These are phyloP conservation scores for Leccinum olivaceopallidum DNA, from an alignment of 768 basidiomycete species.

Conservation along the genomic window DNA sequence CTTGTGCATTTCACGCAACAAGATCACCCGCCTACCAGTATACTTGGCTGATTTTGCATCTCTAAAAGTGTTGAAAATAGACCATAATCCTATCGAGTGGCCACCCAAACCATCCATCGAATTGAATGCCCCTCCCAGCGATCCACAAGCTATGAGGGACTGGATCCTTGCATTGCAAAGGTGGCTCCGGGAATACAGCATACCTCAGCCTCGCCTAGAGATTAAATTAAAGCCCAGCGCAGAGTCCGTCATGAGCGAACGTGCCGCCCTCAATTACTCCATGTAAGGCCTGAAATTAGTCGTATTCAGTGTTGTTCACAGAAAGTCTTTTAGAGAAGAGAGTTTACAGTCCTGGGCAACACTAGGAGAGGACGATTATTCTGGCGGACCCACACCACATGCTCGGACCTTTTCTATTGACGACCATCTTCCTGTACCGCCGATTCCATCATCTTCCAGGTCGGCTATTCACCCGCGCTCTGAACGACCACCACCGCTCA, in stretches of 20 bases:
- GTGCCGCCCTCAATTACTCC: slow-evolving; percentile 35
- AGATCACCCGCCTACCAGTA: slow-evolving; percentile 71
- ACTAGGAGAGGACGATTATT: slow-evolving; percentile 39
- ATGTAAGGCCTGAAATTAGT: slow-evolving; percentile 24
- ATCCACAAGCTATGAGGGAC: slow-evolving; percentile 56
- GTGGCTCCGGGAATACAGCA: slow-evolving; percentile 68
- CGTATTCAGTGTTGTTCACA: slow-evolving; percentile 2
- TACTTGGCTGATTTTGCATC: slow-evolving; percentile 75
- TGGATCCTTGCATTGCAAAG: slow-evolving; percentile 72
- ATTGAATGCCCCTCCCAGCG: slow-evolving; percentile 40
- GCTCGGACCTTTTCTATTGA: slow-evolving; percentile 62
- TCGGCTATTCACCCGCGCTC: slow-evolving; percentile 26
- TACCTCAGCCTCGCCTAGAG: slow-evolving; percentile 31
- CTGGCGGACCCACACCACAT: slow-evolving; percentile 47
- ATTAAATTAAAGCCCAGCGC: slow-evolving; percentile 39
- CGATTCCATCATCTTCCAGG: slow-evolving; percentile 26
- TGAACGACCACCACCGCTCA: slow-evolving; percentile 50
- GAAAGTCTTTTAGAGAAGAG: slow-evolving; percentile 36
- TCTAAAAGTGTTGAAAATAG: slow-evolving; percentile 80
- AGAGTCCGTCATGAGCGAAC: slow-evolving; percentile 53
- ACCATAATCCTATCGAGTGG: slow-evolving; percentile 94
- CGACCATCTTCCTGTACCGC: slow-evolving; percentile 51
- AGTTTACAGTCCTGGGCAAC: slow-evolving; percentile 45
- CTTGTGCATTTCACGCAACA: slow-evolving; percentile 85
- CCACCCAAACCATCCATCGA: slow-evolving; percentile 67